phyloP scores from a whole-genome alignment of 2,329 filamentous ascomycete species.

The Aspergillus jensenii region DNA sequence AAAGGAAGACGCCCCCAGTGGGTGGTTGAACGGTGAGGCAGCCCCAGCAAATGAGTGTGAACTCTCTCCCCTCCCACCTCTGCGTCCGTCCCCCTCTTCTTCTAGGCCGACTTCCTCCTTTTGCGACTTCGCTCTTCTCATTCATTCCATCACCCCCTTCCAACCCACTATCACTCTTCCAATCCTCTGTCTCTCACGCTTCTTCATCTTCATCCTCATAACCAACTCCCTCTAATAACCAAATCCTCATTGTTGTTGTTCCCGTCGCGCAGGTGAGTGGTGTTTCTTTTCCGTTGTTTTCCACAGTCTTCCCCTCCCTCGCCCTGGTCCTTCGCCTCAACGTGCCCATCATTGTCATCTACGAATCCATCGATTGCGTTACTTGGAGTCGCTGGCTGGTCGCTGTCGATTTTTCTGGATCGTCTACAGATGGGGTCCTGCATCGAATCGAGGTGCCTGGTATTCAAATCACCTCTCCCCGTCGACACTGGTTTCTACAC shows the following conservation, averaged over 20 bases:
- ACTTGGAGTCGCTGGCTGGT: neutral
- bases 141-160: constrained; percentile 9
- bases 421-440: neutral
- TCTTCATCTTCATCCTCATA: constrained; percentile 15
- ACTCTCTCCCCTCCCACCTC: constrained; percentile 14
- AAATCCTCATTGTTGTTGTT: constrained; percentile 7
- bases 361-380: neutral
- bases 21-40: constrained; percentile 4
- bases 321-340: constrained; percentile 11
- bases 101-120: neutral
- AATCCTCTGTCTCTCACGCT: constrained; percentile 16
- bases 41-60: constrained; percentile 2
- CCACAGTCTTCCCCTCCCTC: constrained; percentile 13
- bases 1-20: neutral
- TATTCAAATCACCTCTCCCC: constrained; percentile 1
- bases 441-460: constrained; percentile 13
- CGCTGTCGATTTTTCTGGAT: neutral
- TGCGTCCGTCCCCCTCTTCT: constrained; percentile 12
- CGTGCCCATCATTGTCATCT: constrained; percentile 2
- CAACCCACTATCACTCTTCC: constrained; percentile 13
- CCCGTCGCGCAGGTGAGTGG: constrained; percentile 27
- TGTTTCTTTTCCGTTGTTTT: constrained; percentile 16
- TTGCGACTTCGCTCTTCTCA: neutral
- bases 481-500: constrained; percentile 16
- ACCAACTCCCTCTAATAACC: constrained; percentile 11